A percentile compares a stretch with the other conserved stretches of the same genome.
These are phyloP conservation scores for Saturnispora diversa DNA, from an alignment of 805 yeast genomes.

Conservation along the genomic window DNA sequence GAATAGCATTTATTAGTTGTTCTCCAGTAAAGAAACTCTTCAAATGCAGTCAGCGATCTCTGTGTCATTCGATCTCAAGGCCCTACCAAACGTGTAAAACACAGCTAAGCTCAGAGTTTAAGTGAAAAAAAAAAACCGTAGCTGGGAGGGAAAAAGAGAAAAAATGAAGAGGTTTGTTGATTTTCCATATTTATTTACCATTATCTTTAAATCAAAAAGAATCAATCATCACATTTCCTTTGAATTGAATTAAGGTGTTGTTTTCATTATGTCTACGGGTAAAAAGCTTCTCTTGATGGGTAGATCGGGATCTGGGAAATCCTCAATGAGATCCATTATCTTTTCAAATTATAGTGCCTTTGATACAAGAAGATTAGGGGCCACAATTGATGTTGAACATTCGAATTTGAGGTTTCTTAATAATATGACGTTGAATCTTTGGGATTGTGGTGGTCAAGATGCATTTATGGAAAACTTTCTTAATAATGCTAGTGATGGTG, in stretches of 20 bases:
- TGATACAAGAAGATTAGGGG: slow-evolving; percentile 91
- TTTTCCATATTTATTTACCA: too few species aligned
- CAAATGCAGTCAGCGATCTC: slow-evolving; percentile 4
- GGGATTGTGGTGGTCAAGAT: slow-evolving; percentile 99
- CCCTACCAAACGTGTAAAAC: background rate
- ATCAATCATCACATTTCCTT: too few species aligned
- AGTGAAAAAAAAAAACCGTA: background rate
- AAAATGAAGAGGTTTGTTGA: too few species aligned
- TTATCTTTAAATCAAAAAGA: too few species aligned
- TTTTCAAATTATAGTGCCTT: slow-evolving; percentile 94
- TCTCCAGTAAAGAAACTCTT: slow-evolving; percentile 9
- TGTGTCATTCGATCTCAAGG: background rate
- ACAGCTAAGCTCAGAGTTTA: too few species aligned
- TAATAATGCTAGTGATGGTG: slow-evolving; percentile 21
- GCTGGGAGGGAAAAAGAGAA: too few species aligned
- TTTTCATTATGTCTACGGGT: slow-evolving; percentile 27
- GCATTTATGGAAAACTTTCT: slow-evolving; percentile 88
- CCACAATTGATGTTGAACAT: slow-evolving; percentile 98
- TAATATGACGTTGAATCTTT: slow-evolving; percentile 86
- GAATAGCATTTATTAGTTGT: slow-evolving; percentile 3
- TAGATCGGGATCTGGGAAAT: slow-evolving; percentile 94
- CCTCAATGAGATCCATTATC: slow-evolving; percentile 94
- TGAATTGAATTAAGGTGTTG: too few species aligned
- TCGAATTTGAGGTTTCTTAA: slow-evolving; percentile 89
- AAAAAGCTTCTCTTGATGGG: slow-evolving; percentile 71